Evolutionary conservation across 2,329 filamentous ascomycete species (phyloP).

Genomic region (Claviceps lovelessii): DNA sequence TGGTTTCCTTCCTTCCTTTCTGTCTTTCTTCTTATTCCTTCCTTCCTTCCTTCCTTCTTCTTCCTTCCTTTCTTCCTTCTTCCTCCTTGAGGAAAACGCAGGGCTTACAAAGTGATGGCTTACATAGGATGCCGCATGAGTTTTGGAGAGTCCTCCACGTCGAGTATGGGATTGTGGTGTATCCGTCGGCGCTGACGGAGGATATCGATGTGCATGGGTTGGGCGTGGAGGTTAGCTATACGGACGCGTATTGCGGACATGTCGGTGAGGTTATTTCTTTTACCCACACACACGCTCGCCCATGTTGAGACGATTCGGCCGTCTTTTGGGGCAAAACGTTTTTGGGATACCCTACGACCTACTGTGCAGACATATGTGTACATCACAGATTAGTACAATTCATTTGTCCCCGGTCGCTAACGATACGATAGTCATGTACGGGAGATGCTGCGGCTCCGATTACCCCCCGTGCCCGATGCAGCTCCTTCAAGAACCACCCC

Average conservation of each 20-base stretch:
- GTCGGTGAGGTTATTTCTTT: slow-evolving; percentile 15
- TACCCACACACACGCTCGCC: background rate
- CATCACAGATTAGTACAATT: too few species aligned
- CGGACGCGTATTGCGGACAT: slow-evolving; percentile 23
- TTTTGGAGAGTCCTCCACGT: slow-evolving; percentile 25
- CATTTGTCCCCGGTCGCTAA: background rate
- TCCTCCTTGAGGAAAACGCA: too few species aligned
- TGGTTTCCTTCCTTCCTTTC: background rate
- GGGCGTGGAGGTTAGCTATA: slow-evolving; percentile 21
- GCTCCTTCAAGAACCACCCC: slow-evolving; percentile 23
- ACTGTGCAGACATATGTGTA: too few species aligned
- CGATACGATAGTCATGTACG: slow-evolving; percentile 21
- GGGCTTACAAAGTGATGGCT: too few species aligned
- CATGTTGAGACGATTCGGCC: too few species aligned
- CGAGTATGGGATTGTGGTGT: slow-evolving; percentile 27
- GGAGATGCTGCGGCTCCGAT: slow-evolving; percentile 13
- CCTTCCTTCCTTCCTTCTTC: too few species aligned
- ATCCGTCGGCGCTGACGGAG: slow-evolving; percentile 25
- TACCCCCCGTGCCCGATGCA: slow-evolving; percentile 25
- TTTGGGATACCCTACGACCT: too few species aligned
- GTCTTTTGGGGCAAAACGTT: too few species aligned
- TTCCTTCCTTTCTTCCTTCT: background rate
- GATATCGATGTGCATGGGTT: slow-evolving; percentile 19
- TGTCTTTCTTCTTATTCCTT: background rate
- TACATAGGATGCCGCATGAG: slow-evolving; percentile 19